A percentile compares a stretch with the other conserved stretches of the same genome.
These are phyloP conservation scores for Pseudozyma sp. DNA, from an alignment of 1,284 basidiomycete species.

Conservation along the genomic window DNA sequence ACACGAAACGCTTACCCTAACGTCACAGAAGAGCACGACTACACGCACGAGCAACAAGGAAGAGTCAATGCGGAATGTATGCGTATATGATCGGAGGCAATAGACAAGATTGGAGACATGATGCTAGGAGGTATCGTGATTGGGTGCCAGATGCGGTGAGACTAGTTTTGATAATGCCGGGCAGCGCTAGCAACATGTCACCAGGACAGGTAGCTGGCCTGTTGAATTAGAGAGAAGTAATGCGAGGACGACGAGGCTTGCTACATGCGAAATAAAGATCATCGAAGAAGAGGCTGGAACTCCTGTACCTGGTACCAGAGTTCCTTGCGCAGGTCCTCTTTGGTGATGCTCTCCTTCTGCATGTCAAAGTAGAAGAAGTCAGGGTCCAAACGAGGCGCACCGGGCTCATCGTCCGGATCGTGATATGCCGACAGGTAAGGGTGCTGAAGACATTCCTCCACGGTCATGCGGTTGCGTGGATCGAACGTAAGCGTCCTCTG, in stretches of 20 bases:
- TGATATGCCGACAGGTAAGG: conserved; percentile 66
- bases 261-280: conserved; percentile 15
- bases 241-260: background rate
- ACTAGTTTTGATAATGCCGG: too few relatives aligned
- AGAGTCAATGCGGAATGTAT: too few relatives aligned
- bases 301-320: conserved; percentile 62
- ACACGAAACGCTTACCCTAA: too few relatives aligned
- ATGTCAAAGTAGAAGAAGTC: conserved; percentile 61
- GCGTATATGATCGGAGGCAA: too few relatives aligned
- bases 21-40: too few relatives aligned
- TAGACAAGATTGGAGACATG: background rate
- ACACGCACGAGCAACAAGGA: too few relatives aligned
- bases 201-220: conserved; percentile 3
- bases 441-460: conserved; percentile 65
- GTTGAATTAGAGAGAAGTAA: conserved; percentile 6
- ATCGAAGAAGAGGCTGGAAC: conserved; percentile 51
- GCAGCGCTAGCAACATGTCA: background rate
- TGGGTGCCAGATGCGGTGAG: too few relatives aligned
- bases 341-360: conserved; percentile 51
- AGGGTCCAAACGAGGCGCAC: conserved; percentile 52
- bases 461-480: conserved; percentile 62
- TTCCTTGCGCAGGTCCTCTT: conserved; percentile 58
- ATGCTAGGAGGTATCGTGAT: background rate
- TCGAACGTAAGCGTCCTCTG: conserved; percentile 83
- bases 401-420: conserved; percentile 64